These are phyloP conservation scores for Hamamelis virginiana DNA, from an alignment of 164 flowering plant genomes.

Conservation along the genomic window DNA sequence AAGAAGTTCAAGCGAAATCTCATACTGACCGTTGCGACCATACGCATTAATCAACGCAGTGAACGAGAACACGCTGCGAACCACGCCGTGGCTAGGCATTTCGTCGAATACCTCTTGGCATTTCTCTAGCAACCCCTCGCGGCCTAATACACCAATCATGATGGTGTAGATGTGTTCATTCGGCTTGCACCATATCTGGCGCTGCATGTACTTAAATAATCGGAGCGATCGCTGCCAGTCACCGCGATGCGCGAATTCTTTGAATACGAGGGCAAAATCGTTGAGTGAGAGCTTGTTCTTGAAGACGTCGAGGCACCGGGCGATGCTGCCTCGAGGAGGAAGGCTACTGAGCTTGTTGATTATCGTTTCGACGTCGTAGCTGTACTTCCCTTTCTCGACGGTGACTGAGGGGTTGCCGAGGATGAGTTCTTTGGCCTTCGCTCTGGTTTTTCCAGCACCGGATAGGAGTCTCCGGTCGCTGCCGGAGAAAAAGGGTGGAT, in stretches of 20 bases:
- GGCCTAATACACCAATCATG: conserved; percentile 73
- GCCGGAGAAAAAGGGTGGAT: conserved; percentile 9
- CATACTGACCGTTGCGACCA: conserved; percentile 78
- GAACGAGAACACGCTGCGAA: conserved; percentile 63
- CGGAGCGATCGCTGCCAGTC: conserved; percentile 95
- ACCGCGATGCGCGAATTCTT: conserved; percentile 85
- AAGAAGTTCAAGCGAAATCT: conserved; percentile 60
- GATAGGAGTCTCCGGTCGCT: conserved; percentile 17
- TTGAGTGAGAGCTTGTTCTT: conserved; percentile 79
- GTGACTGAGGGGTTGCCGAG: conserved; percentile 73
- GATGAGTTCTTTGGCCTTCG: conserved; percentile 58
- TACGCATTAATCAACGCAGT: conserved; percentile 86
- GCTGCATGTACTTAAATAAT: conserved; percentile 90
- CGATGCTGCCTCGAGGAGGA: conserved; percentile 94
- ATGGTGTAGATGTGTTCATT: conserved; percentile 88
- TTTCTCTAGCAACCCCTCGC: conserved; percentile 85
- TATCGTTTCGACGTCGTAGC: conserved; percentile 88
- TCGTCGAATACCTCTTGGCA: conserved; percentile 78
- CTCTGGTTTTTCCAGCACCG: conserved; percentile 29
- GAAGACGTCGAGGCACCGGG: conserved; percentile 79
- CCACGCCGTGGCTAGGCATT: conserved; percentile 68
- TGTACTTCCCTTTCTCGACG: conserved; percentile 92
- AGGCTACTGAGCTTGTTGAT: conserved; percentile 88
- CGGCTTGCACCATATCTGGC: conserved; percentile 97
- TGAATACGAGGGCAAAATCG: conserved; percentile 82